Percentiles rank a stretch among this genome's conserved stretches.
phyloP scores from a whole-genome alignment of 176 grass and related monocot genomes.

The Tillandsia leiboldiana region DNA sequence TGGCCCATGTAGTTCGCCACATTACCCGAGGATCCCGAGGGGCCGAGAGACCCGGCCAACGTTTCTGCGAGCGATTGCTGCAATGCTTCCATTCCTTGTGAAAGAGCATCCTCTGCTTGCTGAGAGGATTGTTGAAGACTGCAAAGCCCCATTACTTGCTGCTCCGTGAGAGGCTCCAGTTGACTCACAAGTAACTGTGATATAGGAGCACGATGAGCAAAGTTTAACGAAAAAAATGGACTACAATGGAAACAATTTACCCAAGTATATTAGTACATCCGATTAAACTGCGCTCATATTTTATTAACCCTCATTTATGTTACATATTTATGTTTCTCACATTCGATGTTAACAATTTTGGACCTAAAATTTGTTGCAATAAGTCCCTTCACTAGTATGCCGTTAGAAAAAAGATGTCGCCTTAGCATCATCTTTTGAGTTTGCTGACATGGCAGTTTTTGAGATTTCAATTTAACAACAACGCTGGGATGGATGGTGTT shows the following conservation, averaged over 20 bases:
- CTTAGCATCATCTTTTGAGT: neutral
- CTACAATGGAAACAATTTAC: neutral
- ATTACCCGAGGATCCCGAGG: slow-evolving; percentile 68
- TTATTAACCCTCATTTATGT: no score
- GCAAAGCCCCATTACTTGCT: slow-evolving; percentile 56
- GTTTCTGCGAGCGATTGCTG: slow-evolving; percentile 93
- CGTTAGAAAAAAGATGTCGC: neutral
- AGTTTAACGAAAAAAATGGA: neutral
- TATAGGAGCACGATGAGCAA: slow-evolving; percentile 1
- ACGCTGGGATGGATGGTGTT: neutral
- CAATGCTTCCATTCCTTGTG: slow-evolving; percentile 93
- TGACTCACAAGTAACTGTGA: slow-evolving; percentile 68
- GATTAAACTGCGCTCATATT: no score
- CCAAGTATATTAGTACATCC: neutral
- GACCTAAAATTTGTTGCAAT: no score
- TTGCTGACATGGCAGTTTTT: neutral
- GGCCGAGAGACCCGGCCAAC: slow-evolving; percentile 65
- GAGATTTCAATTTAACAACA: neutral
- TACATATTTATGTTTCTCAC: no score
- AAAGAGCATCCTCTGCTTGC: slow-evolving; percentile 94
- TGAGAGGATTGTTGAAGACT: slow-evolving; percentile 90
- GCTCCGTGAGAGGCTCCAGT: slow-evolving; percentile 89
- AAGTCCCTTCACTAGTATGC: no score
- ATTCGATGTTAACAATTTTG: no score
- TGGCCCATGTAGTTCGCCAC: slow-evolving; percentile 99